phyloP scores from a whole-genome alignment of 1,284 basidiomycete genomes.

The Malassezia slooffiae region DNA sequence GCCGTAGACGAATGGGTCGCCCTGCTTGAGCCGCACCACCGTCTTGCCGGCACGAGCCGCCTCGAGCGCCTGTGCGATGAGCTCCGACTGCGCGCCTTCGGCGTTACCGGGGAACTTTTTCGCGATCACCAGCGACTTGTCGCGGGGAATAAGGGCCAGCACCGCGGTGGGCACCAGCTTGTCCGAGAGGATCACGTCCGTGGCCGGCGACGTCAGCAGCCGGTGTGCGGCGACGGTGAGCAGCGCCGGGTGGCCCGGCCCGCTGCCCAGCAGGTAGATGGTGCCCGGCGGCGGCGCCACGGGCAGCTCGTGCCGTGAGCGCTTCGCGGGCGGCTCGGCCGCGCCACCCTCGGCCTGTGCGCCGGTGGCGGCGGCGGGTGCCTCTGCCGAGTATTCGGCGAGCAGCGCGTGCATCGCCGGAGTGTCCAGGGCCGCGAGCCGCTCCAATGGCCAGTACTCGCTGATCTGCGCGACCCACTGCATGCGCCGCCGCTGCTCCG shows the following conservation, averaged over 20 bases:
- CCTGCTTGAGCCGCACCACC: constrained; percentile 89
- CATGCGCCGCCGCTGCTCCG: constrained; percentile 38
- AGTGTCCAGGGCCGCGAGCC: constrained; percentile 60
- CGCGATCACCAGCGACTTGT: constrained; percentile 61
- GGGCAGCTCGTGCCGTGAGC: constrained; percentile 7
- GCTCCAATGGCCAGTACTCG: constrained; percentile 76
- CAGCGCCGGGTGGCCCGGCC: constrained; percentile 83
- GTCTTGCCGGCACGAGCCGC: constrained; percentile 67
- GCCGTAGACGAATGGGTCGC: constrained; percentile 88
- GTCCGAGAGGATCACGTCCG: constrained; percentile 80
- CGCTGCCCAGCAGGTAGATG: constrained; percentile 72
- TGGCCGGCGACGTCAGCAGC: constrained; percentile 59
- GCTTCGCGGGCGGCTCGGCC: constrained; percentile 3
- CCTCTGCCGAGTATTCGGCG: not conserved
- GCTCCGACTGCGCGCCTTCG: constrained; percentile 81
- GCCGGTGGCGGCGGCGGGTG: not conserved
- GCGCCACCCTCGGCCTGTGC: not conserved
- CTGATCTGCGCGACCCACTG: constrained; percentile 48
- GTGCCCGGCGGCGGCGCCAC: constrained; percentile 11
- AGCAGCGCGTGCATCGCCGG: constrained; percentile 57
- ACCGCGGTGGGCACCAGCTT: constrained; percentile 91
- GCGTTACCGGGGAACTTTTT: constrained; percentile 96
- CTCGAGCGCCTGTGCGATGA: constrained; percentile 79
- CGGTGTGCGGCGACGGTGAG: constrained; percentile 76
- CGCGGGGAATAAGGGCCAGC: constrained; percentile 67